Evolutionary conservation across 768 basidiomycete species (phyloP).

Genomic region (Tulasnella sp.): DNA sequence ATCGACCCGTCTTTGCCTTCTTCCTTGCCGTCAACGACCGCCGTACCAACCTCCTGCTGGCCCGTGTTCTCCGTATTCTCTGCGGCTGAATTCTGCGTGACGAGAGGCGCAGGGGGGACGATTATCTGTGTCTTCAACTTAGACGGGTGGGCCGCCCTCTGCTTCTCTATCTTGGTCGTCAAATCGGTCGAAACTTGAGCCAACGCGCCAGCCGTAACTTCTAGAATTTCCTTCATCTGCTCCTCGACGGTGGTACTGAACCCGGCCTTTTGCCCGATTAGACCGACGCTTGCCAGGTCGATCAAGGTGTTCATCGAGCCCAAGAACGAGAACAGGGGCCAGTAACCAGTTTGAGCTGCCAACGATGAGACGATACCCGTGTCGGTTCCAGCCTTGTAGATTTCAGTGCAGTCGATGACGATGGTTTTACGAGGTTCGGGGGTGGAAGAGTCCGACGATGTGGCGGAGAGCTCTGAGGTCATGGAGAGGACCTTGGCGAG

Average conservation of each 20-base stretch:
- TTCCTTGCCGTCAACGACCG: slow-evolving; percentile 1
- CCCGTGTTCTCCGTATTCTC: neutral
- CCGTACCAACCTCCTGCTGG: neutral
- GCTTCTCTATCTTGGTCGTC: slow-evolving; percentile 32
- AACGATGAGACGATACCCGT: slow-evolving; percentile 60
- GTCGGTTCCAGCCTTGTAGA: slow-evolving; percentile 68
- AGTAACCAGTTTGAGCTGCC: slow-evolving; percentile 81
- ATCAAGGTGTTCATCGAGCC: slow-evolving; percentile 76
- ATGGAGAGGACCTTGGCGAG: slow-evolving; percentile 42
- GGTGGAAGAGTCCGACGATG: neutral
- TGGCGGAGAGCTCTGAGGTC: neutral
- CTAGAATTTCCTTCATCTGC: slow-evolving; percentile 80
- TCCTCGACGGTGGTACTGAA: slow-evolving; percentile 72
- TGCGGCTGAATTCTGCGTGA: neutral
- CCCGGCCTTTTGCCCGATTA: slow-evolving; percentile 97
- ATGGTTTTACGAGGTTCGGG: slow-evolving; percentile 53
- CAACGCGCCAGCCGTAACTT: slow-evolving; percentile 69
- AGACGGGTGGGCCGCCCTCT: slow-evolving; percentile 25
- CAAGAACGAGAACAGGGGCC: slow-evolving; percentile 82
- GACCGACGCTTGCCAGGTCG: slow-evolving; percentile 84
- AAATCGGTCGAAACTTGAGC: slow-evolving; percentile 30
- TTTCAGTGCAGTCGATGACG: slow-evolving; percentile 75
- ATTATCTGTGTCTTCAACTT: slow-evolving; percentile 12
- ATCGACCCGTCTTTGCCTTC: slow-evolving; percentile 13
- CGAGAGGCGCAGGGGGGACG: neutral